phyloP scores from a whole-genome alignment of 306 rosid genomes.

The Lathyrus aphaca region DNA sequence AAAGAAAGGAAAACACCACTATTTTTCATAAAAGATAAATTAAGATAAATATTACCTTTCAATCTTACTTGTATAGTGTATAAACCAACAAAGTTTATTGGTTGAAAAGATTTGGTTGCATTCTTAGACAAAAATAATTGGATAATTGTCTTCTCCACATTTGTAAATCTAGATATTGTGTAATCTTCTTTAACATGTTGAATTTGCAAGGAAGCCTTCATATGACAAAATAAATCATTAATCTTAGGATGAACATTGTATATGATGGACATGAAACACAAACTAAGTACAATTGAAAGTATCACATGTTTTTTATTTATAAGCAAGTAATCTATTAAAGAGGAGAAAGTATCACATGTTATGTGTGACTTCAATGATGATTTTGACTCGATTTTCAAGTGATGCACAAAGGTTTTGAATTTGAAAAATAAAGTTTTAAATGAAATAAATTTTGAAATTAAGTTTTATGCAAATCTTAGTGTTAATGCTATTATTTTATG shows the following conservation, averaged over 20 bases:
- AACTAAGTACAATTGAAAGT: background rate
- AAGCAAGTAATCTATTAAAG: too few relatives aligned
- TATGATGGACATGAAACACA: background rate
- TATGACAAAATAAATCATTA: conserved; percentile 41
- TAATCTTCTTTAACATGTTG: conserved; percentile 48
- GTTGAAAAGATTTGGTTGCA: conserved; percentile 49
- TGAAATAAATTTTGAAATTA: too few relatives aligned
- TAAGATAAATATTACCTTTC: conserved; percentile 52
- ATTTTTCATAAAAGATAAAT: conserved; percentile 53
- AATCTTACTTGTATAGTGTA: conserved; percentile 50
- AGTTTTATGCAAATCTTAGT: too few relatives aligned
- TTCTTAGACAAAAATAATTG: conserved; percentile 48
- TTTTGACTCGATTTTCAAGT: background rate
- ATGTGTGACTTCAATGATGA: background rate
- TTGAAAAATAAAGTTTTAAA: too few relatives aligned
- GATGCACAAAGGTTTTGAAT: too few relatives aligned
- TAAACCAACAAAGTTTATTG: conserved; percentile 51
- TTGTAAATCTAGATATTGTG: conserved; percentile 40
- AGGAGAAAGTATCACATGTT: background rate
- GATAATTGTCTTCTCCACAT: conserved; percentile 34
- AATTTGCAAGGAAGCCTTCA: conserved; percentile 56
- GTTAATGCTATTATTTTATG: too few relatives aligned
- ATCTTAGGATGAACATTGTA: conserved; percentile 1
- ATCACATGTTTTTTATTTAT: background rate
- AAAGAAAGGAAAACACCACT: conserved; percentile 4